These are phyloP conservation scores for Mycena latifolia DNA, from an alignment of 768 basidiomycete species.

Conservation along the genomic window DNA sequence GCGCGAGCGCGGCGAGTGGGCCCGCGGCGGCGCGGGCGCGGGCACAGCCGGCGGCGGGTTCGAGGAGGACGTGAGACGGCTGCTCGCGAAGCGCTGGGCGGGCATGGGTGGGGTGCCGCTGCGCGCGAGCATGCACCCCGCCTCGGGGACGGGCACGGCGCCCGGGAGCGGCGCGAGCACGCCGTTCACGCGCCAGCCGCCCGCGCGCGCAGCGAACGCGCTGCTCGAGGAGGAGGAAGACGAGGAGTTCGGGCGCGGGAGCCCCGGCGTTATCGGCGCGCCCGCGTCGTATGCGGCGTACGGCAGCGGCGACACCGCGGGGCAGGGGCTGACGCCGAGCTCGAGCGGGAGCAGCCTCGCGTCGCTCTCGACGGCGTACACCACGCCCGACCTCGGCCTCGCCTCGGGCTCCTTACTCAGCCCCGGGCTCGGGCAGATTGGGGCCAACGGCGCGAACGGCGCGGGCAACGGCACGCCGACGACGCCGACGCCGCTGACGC, in stretches of 20 bases:
- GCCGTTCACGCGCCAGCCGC: conserved; percentile 67
- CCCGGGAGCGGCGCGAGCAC: conserved; percentile 73
- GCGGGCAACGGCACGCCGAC: conserved; percentile 54
- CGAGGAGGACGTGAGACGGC: conserved; percentile 82
- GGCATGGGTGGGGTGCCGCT: conserved; percentile 69
- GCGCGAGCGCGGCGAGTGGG: conserved; percentile 59
- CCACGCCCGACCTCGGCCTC: conserved; percentile 67
- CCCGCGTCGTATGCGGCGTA: conserved; percentile 33
- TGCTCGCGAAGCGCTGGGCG: conserved; percentile 82
- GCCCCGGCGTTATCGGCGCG: conserved; percentile 44
- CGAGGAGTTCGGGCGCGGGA: conserved; percentile 60
- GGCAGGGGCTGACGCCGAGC: conserved; percentile 55
- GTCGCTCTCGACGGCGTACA: conserved; percentile 61
- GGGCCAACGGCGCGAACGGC: conserved; percentile 52
- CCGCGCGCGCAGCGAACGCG: conserved; percentile 63
- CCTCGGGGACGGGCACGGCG: conserved; percentile 41
- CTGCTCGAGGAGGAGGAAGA: conserved; percentile 85
- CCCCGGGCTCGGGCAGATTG: conserved; percentile 38
- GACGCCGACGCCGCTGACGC: conserved; percentile 72
- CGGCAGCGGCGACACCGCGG: conserved; percentile 52
- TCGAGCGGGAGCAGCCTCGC: conserved; percentile 54
- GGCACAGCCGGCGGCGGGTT: conserved; percentile 54
- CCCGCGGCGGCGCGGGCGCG: conserved; percentile 42
- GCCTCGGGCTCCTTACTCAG: conserved; percentile 45
- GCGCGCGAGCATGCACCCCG: conserved; percentile 70